A percentile compares a stretch with the other conserved stretches of the same genome.
phyloP scores from a whole-genome alignment of 2,329 filamentous ascomycete species.

The Dothideomycetidae sp. region DNA sequence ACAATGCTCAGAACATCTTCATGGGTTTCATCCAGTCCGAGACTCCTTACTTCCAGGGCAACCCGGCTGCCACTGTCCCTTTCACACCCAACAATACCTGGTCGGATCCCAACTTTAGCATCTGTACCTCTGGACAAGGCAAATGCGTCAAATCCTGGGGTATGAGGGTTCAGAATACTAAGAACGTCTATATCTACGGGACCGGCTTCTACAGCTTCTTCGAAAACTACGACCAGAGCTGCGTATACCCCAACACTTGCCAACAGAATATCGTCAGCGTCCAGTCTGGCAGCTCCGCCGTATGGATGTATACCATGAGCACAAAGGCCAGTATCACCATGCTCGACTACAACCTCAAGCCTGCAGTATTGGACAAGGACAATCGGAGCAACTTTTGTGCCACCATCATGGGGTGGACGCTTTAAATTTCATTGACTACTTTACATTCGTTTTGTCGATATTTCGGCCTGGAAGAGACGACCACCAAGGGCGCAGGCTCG shows the following conservation, averaged over 20 bases:
- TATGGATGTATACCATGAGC: conserved; percentile 34
- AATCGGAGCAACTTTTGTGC: conserved; percentile 37
- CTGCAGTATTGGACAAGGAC: conserved; percentile 27
- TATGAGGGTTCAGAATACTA: conserved; percentile 27
- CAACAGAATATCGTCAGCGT: conserved; percentile 37
- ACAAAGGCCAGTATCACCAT: conserved; percentile 38
- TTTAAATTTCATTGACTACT: neutral
- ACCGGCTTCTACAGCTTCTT: conserved; percentile 45
- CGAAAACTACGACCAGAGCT: conserved; percentile 40
- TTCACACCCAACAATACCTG: conserved; percentile 35
- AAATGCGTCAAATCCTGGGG: conserved; percentile 28
- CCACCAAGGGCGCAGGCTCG: neutral
- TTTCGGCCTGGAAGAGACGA: neutral
- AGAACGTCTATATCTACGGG: conserved; percentile 32
- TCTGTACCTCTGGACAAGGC: conserved; percentile 18
- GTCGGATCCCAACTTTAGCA: conserved; percentile 30
- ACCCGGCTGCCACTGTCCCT: conserved; percentile 43
- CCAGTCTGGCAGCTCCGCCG: conserved; percentile 26
- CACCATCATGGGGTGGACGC: conserved; percentile 25
- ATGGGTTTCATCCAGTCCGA: conserved; percentile 55
- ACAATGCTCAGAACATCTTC: conserved; percentile 45
- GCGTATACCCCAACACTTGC: conserved; percentile 34
- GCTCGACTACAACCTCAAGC: conserved; percentile 27
- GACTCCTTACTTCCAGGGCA: conserved; percentile 57
- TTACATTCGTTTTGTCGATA: neutral